phyloP scores from a whole-genome alignment of 78 protist species.

The Dictyostelium citrinum region DNA sequence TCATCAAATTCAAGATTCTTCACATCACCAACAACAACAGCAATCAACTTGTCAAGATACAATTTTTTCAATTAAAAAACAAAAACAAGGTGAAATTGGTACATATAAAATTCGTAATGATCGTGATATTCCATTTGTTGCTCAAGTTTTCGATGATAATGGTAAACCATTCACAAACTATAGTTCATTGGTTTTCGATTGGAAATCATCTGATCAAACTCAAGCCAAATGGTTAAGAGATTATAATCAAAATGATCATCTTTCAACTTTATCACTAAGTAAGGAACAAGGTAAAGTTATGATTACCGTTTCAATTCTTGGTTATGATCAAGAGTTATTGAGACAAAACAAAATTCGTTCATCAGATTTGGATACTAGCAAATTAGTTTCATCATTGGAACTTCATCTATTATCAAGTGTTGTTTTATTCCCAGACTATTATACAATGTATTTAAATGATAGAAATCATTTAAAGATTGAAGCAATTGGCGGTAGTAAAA shows the following conservation, averaged over 20 bases:
- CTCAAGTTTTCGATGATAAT: conserved; percentile 14
- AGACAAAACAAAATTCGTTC: not conserved
- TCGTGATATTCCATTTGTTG: conserved; percentile 48
- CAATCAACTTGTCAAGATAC: conserved; percentile 9
- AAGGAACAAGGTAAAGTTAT: conserved; percentile 17
- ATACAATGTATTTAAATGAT: conserved; percentile 14
- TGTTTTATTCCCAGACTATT: not conserved
- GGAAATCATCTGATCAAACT: conserved; percentile 5
- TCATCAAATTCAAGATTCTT: not conserved
- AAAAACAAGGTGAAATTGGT: not conserved
- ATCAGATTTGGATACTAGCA: not conserved
- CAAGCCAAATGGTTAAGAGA: conserved; percentile 2
- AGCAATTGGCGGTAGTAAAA: conserved; percentile 69
- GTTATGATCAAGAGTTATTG: conserved; percentile 23
- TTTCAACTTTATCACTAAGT: not conserved
- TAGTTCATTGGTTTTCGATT: conserved; percentile 45
- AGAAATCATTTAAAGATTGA: conserved; percentile 25
- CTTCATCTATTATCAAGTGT: conserved; percentile 32
- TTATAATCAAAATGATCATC: not conserved
- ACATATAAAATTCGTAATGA: conserved; percentile 47
- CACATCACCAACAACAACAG: not conserved
- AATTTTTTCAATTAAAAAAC: conserved; percentile 12
- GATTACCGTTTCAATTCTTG: not conserved
- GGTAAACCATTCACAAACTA: conserved; percentile 52
- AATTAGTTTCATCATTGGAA: conserved; percentile 1